phyloP scores from a whole-genome alignment of 108 stramenopile genomes.

The Licmophora abbreviata region DNA sequence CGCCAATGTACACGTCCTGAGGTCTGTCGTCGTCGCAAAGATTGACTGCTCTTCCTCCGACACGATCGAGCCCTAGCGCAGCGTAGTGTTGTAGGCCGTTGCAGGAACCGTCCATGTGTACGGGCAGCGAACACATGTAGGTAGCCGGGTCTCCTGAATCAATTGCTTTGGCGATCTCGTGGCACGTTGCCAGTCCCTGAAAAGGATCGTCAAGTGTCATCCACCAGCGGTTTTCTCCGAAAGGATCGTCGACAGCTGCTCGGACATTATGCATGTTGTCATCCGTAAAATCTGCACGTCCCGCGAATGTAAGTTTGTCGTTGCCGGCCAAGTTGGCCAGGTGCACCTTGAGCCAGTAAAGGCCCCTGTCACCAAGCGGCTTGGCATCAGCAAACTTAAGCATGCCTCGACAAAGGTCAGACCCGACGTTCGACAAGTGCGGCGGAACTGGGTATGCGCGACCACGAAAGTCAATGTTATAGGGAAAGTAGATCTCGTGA shows the following conservation, averaged over 20 bases:
- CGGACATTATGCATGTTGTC: conserved; percentile 83
- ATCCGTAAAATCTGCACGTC: conserved; percentile 86
- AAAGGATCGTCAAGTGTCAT: conserved; percentile 92
- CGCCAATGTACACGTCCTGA: conserved; percentile 95
- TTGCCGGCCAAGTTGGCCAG: conserved; percentile 95
- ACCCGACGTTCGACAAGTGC: conserved; percentile 94
- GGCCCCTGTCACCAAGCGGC: conserved; percentile 83
- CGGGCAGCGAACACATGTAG: conserved; percentile 85
- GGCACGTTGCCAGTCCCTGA: conserved; percentile 96
- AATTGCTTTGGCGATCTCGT: conserved; percentile 87
- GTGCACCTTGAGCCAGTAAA: conserved; percentile 97
- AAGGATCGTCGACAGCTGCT: conserved; percentile 74
- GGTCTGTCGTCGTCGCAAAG: conserved; percentile 84
- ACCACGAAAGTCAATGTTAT: conserved; percentile 99
- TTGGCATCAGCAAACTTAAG: conserved; percentile 86
- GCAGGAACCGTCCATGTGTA: conserved; percentile 99
- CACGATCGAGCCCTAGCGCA: conserved; percentile 93
- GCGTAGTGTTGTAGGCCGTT: conserved; percentile 99
- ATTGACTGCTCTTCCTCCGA: conserved; percentile 96
- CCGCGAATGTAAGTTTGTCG: conserved; percentile 89
- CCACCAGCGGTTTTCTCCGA: conserved; percentile 85
- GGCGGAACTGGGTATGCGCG: conserved; percentile 97
- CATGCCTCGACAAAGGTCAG: conserved; percentile 93
- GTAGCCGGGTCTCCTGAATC: conserved; percentile 83
- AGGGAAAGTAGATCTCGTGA: conserved; percentile 94